A percentile compares a stretch with the other conserved stretches of the same genome.
Evolutionary conservation across 164 flowering plant species (phyloP).

Genomic region (Liquidambar formosana): DNA sequence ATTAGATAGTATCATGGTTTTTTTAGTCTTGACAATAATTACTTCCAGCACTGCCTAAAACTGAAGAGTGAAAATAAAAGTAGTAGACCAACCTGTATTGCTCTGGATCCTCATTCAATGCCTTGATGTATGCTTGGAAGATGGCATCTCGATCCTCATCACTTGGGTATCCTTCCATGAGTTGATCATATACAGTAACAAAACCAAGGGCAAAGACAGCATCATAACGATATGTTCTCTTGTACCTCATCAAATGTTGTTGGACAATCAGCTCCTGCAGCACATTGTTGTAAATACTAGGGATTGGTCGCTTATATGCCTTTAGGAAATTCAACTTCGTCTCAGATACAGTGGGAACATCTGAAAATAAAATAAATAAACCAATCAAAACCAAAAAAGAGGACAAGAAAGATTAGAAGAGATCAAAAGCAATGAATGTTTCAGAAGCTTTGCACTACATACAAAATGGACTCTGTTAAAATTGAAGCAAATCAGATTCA

Average conservation of each 20-base stretch:
- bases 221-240: slow-evolving; percentile 73
- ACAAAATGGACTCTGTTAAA: too few relatives aligned
- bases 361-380: slow-evolving; percentile 33
- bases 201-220: slow-evolving; percentile 96
- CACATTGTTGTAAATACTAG: slow-evolving; percentile 87
- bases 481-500: too few relatives aligned
- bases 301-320: slow-evolving; percentile 86
- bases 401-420: too few relatives aligned
- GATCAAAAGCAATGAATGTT: background rate
- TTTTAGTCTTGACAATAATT: background rate
- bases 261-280: slow-evolving; percentile 90
- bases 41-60: background rate
- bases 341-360: slow-evolving; percentile 80
- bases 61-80: background rate
- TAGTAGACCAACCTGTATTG: slow-evolving; percentile 64
- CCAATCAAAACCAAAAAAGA: too few relatives aligned
- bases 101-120: slow-evolving; percentile 85
- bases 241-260: slow-evolving; percentile 88
- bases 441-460: too few relatives aligned
- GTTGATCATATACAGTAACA: slow-evolving; percentile 90
- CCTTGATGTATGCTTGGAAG: slow-evolving; percentile 77
- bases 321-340: slow-evolving; percentile 78
- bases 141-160: slow-evolving; percentile 82
- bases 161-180: slow-evolving; percentile 94
- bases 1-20: background rate